Evolutionary conservation across 305 asterid genomes (phyloP), one percentile per base, ranked within the genome.

Genomic region (Solanum hybrid): DNA sequence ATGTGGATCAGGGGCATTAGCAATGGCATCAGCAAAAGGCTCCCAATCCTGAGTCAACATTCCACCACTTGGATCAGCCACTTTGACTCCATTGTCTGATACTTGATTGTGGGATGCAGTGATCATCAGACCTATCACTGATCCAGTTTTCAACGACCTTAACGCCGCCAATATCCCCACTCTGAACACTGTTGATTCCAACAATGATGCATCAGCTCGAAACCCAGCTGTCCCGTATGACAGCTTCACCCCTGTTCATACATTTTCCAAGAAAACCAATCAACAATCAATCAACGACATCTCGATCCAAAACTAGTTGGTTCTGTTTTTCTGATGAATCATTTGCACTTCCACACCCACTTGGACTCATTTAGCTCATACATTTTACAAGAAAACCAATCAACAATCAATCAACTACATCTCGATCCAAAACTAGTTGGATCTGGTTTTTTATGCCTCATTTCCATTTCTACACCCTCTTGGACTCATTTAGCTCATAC

Each of bases 11-110:
- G 95, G 91, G 28, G 97, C 95, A 92, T 96, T 96, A 22, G 99
- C 96, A 84, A 96, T 83, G 89, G 95, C 91, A 79, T 95, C 95
- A 31, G 99, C 97, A 84, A 96, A 97, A 77, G 98, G 98, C 86
- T 97, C 99, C 99, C 98, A 97, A 36, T 89, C 90, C 93, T 96
- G 99, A 91, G 99, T 93, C 91, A 97, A 94, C 99, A 97, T 96
- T 89, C 97, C 99, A 29, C 99, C 99, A 29, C 94, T 91, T 8
- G 98, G 96, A 40, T 97, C 98, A 33, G 98, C 98, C 28, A 96
- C 92, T 92, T 97, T 97, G 92, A 97, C 92, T 51, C 99, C 99
- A 90, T 96, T 96, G 90, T 96, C 99, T 1, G 96, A 93, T 13
- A 94, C 93, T 89, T 92, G 42, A 71, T 97, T 97, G 93, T 97